Percentiles rank a stretch among this genome's conserved stretches.
Conservation (phyloP, 2,329 filamentous ascomycete species). For the Claviceps capensis region DNA sequence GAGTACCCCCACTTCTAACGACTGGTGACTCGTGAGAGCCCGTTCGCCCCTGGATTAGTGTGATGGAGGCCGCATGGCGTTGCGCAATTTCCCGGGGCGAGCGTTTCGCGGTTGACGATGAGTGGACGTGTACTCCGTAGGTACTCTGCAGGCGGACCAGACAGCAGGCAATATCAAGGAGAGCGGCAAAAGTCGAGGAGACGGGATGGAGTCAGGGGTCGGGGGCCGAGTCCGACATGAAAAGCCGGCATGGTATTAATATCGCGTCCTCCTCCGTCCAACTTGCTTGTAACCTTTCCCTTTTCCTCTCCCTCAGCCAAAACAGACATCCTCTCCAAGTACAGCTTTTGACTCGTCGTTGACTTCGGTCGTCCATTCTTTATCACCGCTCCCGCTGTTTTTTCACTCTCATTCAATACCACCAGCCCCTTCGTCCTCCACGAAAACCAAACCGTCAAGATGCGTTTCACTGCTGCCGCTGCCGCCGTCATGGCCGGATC, state of each 20-base stretch:
- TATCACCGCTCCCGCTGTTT: constrained; percentile 21
- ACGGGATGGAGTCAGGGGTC: background rate
- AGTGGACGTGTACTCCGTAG: too few species aligned
- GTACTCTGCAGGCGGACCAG: background rate
- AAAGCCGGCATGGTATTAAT: constrained; percentile 28
- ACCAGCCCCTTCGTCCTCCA: constrained; percentile 15
- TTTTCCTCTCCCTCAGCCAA: constrained; percentile 26
- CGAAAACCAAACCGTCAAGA: constrained; percentile 33
- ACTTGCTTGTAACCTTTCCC: constrained; percentile 11
- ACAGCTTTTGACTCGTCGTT: constrained; percentile 27
- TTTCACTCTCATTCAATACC: background rate
- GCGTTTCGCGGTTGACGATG: background rate
- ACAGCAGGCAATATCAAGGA: background rate
- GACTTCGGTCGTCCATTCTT: constrained; percentile 48
- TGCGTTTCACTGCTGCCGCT: constrained; percentile 43
- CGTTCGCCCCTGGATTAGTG: constrained; percentile 9
- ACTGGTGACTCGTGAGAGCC: background rate
- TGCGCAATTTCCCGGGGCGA: background rate
- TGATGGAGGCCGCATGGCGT: constrained; percentile 1
- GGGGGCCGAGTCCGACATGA: background rate
- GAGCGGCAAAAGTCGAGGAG: background rate
- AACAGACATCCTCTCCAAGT: constrained; percentile 25
- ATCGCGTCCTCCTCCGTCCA: constrained; percentile 23
- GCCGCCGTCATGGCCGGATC: constrained; percentile 25
- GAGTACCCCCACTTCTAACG: background rate